Conservation (phyloP, 2,329 filamentous ascomycete species). For the Hypoxylon sp. region DNA sequence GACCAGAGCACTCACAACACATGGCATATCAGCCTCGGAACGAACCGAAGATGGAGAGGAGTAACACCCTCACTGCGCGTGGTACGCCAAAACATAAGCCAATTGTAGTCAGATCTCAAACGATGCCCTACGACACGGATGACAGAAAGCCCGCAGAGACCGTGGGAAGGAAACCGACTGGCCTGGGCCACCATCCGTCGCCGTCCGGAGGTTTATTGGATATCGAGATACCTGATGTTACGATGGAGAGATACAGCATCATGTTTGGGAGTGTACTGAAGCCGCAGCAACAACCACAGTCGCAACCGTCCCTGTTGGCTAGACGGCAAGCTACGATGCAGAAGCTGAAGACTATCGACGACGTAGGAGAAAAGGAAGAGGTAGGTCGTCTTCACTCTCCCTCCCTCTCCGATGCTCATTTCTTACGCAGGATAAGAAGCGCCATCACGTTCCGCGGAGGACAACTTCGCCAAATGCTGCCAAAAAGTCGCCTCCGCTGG, state of each 20-base stretch:
- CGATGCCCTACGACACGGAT: slow-evolving; percentile 46
- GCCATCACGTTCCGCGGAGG: slow-evolving; percentile 46
- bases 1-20: slow-evolving; percentile 24
- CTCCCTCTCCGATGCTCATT: slow-evolving; percentile 23
- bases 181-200: slow-evolving; percentile 28
- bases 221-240: slow-evolving; percentile 80
- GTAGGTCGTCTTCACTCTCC: slow-evolving; percentile 37
- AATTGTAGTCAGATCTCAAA: slow-evolving; percentile 53
- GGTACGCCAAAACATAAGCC: slow-evolving; percentile 53
- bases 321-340: slow-evolving; percentile 67
- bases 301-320: slow-evolving; percentile 56
- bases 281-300: slow-evolving; percentile 45
- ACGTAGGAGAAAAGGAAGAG: slow-evolving; percentile 51
- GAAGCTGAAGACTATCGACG: slow-evolving; percentile 63
- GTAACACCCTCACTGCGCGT: slow-evolving; percentile 47
- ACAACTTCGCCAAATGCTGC: slow-evolving; percentile 58
- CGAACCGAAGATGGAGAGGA: slow-evolving; percentile 45
- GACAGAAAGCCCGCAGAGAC: slow-evolving; percentile 35
- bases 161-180: slow-evolving; percentile 41
- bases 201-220: slow-evolving; percentile 62
- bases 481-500: slow-evolving; percentile 54
- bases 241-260: slow-evolving; percentile 89
- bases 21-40: slow-evolving; percentile 26
- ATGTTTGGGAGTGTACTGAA: slow-evolving; percentile 84
- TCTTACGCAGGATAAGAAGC: slow-evolving; percentile 23